A percentile compares a stretch with the other conserved stretches of the same genome.
Conservation (phyloP, 495 filamentous ascomycete genomes). For the Acidomyces sp. region DNA sequence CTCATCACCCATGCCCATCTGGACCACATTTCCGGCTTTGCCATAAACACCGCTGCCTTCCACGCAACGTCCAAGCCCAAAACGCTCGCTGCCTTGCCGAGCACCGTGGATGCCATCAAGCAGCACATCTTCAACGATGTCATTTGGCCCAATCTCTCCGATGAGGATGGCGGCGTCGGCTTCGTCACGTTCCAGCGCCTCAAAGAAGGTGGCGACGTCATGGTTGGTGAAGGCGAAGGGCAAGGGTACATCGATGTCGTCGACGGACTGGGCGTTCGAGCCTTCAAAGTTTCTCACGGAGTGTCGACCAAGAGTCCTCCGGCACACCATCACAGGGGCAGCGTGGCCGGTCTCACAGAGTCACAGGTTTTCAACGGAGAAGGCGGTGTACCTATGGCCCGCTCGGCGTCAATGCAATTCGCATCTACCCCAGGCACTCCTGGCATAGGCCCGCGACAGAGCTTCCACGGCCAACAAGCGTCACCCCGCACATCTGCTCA, state of each 20-base stretch:
- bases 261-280: conserved; percentile 66
- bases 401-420: conserved; percentile 6
- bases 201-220: conserved; percentile 71
- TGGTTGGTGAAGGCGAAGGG: conserved; percentile 59
- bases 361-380: conserved; percentile 37
- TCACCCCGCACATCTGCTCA: conserved; percentile 9
- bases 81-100: conserved; percentile 67
- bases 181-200: conserved; percentile 82
- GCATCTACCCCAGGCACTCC: conserved; percentile 22
- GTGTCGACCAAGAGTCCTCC: conserved; percentile 61
- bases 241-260: conserved; percentile 74
- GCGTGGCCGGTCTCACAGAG: conserved; percentile 23
- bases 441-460: conserved; percentile 8
- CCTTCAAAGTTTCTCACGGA: conserved; percentile 73
- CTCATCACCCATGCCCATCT: conserved; percentile 91
- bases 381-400: conserved; percentile 4
- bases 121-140: conserved; percentile 92
- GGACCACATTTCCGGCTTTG: conserved; percentile 82
- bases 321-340: conserved; percentile 24
- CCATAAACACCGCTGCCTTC: conserved; percentile 79
- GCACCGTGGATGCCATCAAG: conserved; percentile 78
- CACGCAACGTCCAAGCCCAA: conserved; percentile 64
- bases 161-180: conserved; percentile 89
- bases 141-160: conserved; percentile 94
- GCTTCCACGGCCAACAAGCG: conserved; percentile 5